A percentile compares a stretch with the other conserved stretches of the same genome.
Conservation (phyloP, 1,284 basidiomycete genomes). For the Ganoderma lingzhi region DNA sequence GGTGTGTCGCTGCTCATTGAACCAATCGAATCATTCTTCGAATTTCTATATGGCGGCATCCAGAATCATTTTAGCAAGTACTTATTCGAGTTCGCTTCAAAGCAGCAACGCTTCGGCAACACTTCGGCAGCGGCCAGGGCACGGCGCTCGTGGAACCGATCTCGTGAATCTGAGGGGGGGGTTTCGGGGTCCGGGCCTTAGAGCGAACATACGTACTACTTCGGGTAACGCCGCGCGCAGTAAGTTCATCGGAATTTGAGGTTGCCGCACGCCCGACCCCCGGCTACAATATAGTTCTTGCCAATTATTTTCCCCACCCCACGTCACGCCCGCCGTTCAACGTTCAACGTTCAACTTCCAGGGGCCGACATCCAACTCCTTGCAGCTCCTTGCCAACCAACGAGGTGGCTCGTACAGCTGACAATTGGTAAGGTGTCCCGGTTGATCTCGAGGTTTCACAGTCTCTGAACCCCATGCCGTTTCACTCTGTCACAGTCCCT, state of each 20-base stretch:
- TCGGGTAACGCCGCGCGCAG: not conserved
- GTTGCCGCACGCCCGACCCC: no score
- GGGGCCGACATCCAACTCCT: not conserved
- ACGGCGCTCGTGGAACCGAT: not conserved
- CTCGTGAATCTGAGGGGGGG: not conserved
- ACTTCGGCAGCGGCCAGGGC: not conserved
- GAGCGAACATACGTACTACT: not conserved
- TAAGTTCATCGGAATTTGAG: not conserved
- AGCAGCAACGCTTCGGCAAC: not conserved
- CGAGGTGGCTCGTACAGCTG: not conserved
- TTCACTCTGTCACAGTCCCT: not conserved
- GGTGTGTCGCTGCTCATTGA: constrained; percentile 21
- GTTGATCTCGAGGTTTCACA: not conserved
- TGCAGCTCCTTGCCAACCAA: not conserved
- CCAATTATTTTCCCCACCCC: not conserved
- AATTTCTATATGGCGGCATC: not conserved
- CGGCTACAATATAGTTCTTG: not conserved
- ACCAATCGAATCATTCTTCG: not conserved
- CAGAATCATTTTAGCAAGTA: not conserved
- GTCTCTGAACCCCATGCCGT: not conserved
- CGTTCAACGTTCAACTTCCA: no score
- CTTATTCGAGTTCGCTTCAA: not conserved
- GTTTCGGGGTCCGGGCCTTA: not conserved
- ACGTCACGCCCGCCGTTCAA: no score
- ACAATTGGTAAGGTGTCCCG: not conserved